Conservation (phyloP, 208 protist species). For the Crithidia expoeki region DNA sequence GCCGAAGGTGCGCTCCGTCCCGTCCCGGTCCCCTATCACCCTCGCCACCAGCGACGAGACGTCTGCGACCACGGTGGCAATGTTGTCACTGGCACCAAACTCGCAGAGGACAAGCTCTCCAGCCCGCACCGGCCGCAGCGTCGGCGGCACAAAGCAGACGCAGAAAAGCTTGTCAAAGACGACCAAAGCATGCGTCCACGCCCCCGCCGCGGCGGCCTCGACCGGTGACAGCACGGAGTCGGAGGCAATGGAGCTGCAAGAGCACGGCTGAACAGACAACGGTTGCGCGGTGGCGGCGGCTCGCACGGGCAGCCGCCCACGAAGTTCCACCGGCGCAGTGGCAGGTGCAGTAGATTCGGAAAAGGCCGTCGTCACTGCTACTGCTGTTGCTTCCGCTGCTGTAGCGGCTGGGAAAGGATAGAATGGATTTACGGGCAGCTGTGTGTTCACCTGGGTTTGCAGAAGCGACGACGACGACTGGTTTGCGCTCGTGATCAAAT, state of each 20-base stretch:
- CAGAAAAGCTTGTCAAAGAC: slow-evolving; percentile 63
- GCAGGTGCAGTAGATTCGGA: not conserved
- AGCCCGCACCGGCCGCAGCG: slow-evolving; percentile 41
- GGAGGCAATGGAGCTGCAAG: not conserved
- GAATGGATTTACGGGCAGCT: not conserved
- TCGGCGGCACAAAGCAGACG: slow-evolving; percentile 59
- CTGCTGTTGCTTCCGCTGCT: no score
- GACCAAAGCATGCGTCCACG: slow-evolving; percentile 55
- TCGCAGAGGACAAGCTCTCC: slow-evolving; percentile 78
- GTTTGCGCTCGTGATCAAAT: not conserved
- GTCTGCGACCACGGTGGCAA: slow-evolving; percentile 60
- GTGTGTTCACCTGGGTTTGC: not conserved
- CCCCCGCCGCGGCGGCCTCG: slow-evolving; percentile 1
- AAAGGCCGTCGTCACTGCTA: no score
- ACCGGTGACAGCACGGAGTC: not conserved
- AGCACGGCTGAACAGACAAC: not conserved
- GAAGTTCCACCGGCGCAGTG: not conserved
- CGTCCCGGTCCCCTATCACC: not conserved
- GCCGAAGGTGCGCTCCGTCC: not conserved
- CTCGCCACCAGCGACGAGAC: slow-evolving; percentile 40
- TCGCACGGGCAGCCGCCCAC: not conserved
- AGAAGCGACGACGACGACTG: not conserved
- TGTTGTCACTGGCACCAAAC: slow-evolving; percentile 50
- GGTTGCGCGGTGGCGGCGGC: not conserved
- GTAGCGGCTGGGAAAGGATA: no score